Evolutionary conservation across 768 basidiomycete genomes (phyloP).

Genomic region (Hemileccinum rubropunctum): DNA sequence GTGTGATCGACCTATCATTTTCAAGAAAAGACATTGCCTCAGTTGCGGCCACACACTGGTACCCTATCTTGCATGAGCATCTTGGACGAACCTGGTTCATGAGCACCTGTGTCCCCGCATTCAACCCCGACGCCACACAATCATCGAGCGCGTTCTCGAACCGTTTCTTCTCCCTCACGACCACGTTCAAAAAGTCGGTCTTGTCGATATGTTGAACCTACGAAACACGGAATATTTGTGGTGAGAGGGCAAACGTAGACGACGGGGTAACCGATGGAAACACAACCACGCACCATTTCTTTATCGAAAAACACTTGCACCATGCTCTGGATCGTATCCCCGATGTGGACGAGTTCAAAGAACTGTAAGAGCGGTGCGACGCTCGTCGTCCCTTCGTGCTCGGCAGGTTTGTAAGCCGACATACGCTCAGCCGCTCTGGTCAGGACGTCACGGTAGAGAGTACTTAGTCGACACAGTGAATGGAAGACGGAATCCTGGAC

Average conservation of each 20-base stretch:
- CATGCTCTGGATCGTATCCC: constrained; percentile 97
- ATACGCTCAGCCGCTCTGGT: constrained; percentile 85
- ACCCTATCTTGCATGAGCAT: background rate
- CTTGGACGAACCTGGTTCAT: constrained; percentile 78
- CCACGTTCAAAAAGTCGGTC: constrained; percentile 89
- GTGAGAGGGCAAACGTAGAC: background rate
- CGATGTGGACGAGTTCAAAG: constrained; percentile 95
- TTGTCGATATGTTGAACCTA: constrained; percentile 87
- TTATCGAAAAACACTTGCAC: constrained; percentile 98
- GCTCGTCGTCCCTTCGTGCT: constrained; percentile 74
- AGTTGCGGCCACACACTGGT: too few species aligned
- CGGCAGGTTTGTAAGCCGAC: constrained; percentile 84
- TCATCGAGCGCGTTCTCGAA: constrained; percentile 94
- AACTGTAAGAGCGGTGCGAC: constrained; percentile 95
- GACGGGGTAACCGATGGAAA: background rate
- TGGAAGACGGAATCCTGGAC: constrained; percentile 20
- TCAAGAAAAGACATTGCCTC: too few species aligned
- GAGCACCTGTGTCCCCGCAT: constrained; percentile 91
- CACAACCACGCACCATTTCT: constrained; percentile 61
- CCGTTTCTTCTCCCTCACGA: constrained; percentile 94
- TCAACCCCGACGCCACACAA: constrained; percentile 88
- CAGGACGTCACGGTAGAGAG: too few species aligned
- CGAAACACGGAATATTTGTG: too few species aligned
- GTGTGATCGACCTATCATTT: constrained; percentile 82
- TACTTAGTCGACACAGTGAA: background rate